Evolutionary conservation across 208 protist genomes (phyloP), one percentile per base, ranked within the genome.

Genomic region (Wallacemonas rigidus): DNA sequence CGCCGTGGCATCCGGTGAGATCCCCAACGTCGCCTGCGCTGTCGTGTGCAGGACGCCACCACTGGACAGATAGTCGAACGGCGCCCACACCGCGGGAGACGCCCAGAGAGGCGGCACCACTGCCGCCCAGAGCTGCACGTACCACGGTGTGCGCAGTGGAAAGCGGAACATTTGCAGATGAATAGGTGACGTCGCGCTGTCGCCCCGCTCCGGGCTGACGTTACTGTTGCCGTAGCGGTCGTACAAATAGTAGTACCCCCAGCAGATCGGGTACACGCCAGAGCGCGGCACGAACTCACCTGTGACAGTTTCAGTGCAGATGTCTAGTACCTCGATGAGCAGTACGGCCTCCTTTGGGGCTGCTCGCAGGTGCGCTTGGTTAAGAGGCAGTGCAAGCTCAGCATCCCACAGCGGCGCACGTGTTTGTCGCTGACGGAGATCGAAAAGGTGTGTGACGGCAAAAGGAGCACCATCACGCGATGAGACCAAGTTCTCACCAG

Each of bases 301-400:
- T 17, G 90, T 76, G 55, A 97, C 85, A 15, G 71, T 85, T 61
- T 91, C 87, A 40, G 69, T 82, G 68, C 86, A 87, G 26, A 71
- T 77, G 74, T 97, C 92, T 3, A 94, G 81, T 69, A 97, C 81
- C 69, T 97, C 92, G 14, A 97, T 78, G 43, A 97, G 80, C 38
- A 97, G 61, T 45, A 95, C 61, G 2, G 82, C 74, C 7, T 83
- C 69, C 26, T 71, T 68, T 1, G 63, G 61, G 3, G 64, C 69
- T 9, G 50, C 54, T 39, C 61, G 41, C 15, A 86, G 35, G 12
- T 39, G 36, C 14, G 76, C 69, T 3, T 14, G 2, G 47, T 83
- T 79, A 7, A 88, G 70, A 0, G 51, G 79, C 5, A 95, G 71
- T 26, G 62, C 65, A 12, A 97, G 26, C 65, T 90, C 76, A 26